Evolutionary conservation across 352 stramenopile genomes (phyloP).

Genomic region (Globisporangium canariense): DNA sequence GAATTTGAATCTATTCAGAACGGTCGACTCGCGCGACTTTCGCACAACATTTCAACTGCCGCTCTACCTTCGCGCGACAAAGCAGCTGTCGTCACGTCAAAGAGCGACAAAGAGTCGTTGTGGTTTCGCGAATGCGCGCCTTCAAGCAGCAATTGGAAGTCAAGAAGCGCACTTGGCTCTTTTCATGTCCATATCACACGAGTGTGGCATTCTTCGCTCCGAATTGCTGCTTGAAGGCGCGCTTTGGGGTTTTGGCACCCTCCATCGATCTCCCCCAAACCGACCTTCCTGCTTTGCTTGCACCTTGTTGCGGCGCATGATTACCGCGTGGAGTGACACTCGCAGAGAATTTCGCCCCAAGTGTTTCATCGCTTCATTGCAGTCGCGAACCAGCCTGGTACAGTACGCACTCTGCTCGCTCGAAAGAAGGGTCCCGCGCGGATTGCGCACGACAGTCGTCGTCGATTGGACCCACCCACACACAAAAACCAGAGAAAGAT

Average conservation of each 20-base stretch:
- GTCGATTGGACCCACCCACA: too few relatives aligned
- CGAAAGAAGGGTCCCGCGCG: not conserved
- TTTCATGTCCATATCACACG: not conserved
- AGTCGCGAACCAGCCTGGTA: too few relatives aligned
- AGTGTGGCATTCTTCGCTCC: not conserved
- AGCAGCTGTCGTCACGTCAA: not conserved
- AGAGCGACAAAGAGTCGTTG: not conserved
- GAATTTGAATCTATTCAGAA: conserved; percentile 1
- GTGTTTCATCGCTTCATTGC: not conserved
- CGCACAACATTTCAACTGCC: not conserved
- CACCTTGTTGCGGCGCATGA: not conserved
- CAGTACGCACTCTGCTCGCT: not conserved
- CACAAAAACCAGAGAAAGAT: not conserved
- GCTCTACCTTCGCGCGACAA: not conserved
- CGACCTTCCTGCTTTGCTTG: not conserved
- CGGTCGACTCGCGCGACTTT: not conserved
- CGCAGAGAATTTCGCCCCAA: not conserved
- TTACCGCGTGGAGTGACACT: not conserved
- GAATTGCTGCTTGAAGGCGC: not conserved
- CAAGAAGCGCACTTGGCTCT: not conserved
- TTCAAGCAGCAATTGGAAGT: not conserved
- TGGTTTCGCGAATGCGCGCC: not conserved
- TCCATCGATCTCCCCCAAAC: not conserved
- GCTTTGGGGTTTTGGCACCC: not conserved
- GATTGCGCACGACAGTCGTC: not conserved